Conservation (phyloP, 1,284 basidiomycete genomes). For the Naganishia sp. region DNA sequence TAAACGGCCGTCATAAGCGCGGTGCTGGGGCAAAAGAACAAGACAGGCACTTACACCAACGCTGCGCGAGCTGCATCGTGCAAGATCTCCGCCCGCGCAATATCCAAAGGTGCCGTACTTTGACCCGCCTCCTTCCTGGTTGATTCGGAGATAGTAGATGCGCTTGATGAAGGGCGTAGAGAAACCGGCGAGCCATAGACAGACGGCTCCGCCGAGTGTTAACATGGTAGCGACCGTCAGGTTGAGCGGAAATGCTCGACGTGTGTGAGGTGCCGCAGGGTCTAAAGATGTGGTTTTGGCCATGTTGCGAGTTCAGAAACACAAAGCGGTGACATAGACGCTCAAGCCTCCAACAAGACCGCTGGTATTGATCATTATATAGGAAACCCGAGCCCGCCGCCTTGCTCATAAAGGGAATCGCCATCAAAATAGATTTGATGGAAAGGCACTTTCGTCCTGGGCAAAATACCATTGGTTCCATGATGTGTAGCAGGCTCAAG, state of each 20-base stretch:
- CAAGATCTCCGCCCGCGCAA: background rate
- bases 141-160: conserved; percentile 40
- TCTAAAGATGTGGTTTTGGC: background rate
- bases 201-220: conserved; percentile 42
- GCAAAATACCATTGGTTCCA: too few species aligned
- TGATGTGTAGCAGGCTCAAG: too few species aligned
- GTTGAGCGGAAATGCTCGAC: background rate
- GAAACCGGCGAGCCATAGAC: conserved; percentile 47
- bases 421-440: too few species aligned
- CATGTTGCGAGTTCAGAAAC: background rate
- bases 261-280: background rate
- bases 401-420: too few species aligned
- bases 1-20: too few species aligned
- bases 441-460: too few species aligned
- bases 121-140: conserved; percentile 35
- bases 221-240: conserved; percentile 35
- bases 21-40: too few species aligned
- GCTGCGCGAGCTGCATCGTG: background rate
- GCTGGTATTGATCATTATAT: too few species aligned
- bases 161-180: conserved; percentile 43
- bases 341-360: too few species aligned
- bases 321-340: too few species aligned
- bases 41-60: conserved; percentile 4
- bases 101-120: conserved; percentile 30
- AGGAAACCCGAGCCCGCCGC: too few species aligned